Evolutionary conservation across 23 red algal species (phyloP).

Genomic region (Gracilaria caudata): DNA sequence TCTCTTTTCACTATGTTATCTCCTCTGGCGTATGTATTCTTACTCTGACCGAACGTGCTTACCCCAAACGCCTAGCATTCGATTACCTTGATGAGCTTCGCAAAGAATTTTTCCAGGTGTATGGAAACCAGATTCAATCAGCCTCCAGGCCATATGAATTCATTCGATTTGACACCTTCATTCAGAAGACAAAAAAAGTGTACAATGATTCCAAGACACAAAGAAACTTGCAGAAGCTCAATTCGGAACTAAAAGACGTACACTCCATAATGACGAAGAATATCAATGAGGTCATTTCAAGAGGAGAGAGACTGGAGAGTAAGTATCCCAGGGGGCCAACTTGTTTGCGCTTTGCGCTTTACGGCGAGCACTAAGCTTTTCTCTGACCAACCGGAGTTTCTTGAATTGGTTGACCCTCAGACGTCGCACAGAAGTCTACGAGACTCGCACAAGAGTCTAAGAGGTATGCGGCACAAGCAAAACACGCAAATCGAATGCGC

Average conservation of each 20-base stretch:
- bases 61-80: constrained; percentile 91
- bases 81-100: constrained; percentile 97
- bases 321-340: constrained; percentile 12
- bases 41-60: constrained; percentile 91
- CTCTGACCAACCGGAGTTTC: neutral
- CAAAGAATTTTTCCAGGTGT: constrained; percentile 89
- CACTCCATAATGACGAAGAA: constrained; percentile 98
- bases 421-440: constrained; percentile 79
- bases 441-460: constrained; percentile 82
- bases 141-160: constrained; percentile 95
- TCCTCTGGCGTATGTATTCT: constrained; percentile 78
- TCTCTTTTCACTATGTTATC: constrained; percentile 92
- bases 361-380: neutral
- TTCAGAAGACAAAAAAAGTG: constrained; percentile 98
- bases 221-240: constrained; percentile 93
- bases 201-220: constrained; percentile 94
- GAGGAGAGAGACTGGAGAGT: constrained; percentile 92
- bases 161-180: constrained; percentile 97
- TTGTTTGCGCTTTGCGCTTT: neutral
- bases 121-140: constrained; percentile 79
- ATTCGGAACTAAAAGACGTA: constrained; percentile 94
- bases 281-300: constrained; percentile 94
- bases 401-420: neutral
- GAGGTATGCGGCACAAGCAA: constrained; percentile 78
- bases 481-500: constrained; percentile 87